Percentiles rank a stretch among this genome's conserved stretches.
Conservation (phyloP, 495 filamentous ascomycete genomes). For the Venustampulla echinocandica region DNA sequence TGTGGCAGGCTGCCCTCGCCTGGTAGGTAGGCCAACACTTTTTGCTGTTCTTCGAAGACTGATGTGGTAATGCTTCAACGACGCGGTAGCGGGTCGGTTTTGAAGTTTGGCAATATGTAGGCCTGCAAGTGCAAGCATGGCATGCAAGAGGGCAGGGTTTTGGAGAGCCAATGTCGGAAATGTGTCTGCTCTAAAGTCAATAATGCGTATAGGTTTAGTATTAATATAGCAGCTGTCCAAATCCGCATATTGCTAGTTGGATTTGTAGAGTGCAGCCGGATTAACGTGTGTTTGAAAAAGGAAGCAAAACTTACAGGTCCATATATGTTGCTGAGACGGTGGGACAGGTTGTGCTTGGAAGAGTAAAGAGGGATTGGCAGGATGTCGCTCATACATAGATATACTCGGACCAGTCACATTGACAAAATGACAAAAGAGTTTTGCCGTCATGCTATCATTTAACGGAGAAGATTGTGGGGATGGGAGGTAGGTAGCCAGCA, state of each 20-base stretch:
- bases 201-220: not conserved
- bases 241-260: not conserved
- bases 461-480: constrained; percentile 69
- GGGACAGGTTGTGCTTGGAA: constrained; percentile 57
- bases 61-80: constrained; percentile 86
- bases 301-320: constrained; percentile 49
- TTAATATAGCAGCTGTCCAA: not conserved
- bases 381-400: constrained; percentile 80
- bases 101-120: constrained; percentile 85
- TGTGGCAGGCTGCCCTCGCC: constrained; percentile 71
- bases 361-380: constrained; percentile 65
- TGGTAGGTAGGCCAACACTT: constrained; percentile 58
- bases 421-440: constrained; percentile 88
- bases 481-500: constrained; percentile 72
- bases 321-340: constrained; percentile 64
- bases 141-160: constrained; percentile 78
- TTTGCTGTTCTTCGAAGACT: constrained; percentile 68
- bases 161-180: constrained; percentile 78
- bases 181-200: constrained; percentile 40
- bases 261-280: not conserved
- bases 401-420: constrained; percentile 80
- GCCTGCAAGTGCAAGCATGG: constrained; percentile 81
- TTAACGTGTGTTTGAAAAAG: not conserved
- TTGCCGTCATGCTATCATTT: constrained; percentile 72
- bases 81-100: constrained; percentile 59